A percentile compares a stretch with the other conserved stretches of the same genome.
Conservation (phyloP, 2,329 filamentous ascomycete species). For the Bipolaris zeicola region DNA sequence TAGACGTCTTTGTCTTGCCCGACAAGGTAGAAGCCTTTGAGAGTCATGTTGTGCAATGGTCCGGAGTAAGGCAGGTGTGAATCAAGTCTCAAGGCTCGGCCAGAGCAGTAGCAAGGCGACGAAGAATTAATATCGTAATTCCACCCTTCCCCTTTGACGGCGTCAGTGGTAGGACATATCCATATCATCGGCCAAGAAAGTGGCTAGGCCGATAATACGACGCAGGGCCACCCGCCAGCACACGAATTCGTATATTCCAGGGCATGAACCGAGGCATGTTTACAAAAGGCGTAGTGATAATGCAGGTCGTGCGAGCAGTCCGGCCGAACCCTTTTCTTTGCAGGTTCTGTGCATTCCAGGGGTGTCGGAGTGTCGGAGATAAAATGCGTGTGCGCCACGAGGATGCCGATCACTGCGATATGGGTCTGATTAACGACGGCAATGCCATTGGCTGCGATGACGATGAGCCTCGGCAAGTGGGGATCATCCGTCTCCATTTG, state of each 20-base stretch:
- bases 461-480: slow-evolving; percentile 15
- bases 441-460: slow-evolving; percentile 1
- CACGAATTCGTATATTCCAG: background rate
- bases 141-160: background rate
- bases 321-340: slow-evolving; percentile 8
- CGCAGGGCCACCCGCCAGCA: slow-evolving; percentile 5
- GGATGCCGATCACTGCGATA: background rate
- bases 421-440: background rate
- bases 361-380: background rate
- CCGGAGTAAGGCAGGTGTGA: background rate
- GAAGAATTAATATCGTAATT: background rate
- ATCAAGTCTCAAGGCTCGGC: background rate
- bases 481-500: background rate
- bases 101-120: background rate
- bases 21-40: slow-evolving; percentile 23
- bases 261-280: background rate
- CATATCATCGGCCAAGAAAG: slow-evolving; percentile 1
- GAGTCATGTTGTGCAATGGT: slow-evolving; percentile 13
- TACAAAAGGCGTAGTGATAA: background rate
- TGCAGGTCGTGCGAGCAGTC: slow-evolving; percentile 10
- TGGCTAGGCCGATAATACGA: slow-evolving; percentile 1
- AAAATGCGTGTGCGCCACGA: slow-evolving; percentile 1
- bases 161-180: background rate
- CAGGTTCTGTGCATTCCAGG: slow-evolving; percentile 1
- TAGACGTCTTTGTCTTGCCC: slow-evolving; percentile 21